Percentiles rank a stretch among this genome's conserved stretches.
Conservation (phyloP, 108 stramenopile species). For the Chaetoceros muelleri region DNA sequence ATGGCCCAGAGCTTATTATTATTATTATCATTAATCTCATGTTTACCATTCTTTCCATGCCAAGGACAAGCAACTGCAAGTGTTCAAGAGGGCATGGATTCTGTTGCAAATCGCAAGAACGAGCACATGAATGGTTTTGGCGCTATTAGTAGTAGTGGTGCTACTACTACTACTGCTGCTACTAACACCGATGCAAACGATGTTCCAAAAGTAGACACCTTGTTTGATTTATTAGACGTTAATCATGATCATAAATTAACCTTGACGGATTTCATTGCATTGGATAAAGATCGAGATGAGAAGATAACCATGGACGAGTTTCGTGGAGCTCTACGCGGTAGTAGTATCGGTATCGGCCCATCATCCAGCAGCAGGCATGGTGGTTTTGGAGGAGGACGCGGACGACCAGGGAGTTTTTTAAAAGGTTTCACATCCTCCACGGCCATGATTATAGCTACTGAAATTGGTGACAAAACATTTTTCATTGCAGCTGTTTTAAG, state of each 20-base stretch:
- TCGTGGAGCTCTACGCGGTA: not conserved
- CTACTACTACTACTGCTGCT: too few species aligned
- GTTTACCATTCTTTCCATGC: too few species aligned
- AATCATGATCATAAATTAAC: not conserved
- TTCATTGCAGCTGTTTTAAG: slow-evolving; percentile 98
- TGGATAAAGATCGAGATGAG: not conserved
- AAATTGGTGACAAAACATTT: slow-evolving; percentile 99
- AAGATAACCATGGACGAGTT: not conserved
- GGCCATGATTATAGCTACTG: slow-evolving; percentile 95
- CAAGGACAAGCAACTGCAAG: too few species aligned
- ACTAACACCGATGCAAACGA: not conserved
- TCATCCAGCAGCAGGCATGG: too few species aligned
- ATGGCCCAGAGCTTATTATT: too few species aligned
- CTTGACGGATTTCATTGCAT: not conserved
- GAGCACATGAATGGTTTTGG: too few species aligned
- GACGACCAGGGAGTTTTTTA: slow-evolving; percentile 24
- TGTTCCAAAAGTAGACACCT: not conserved
- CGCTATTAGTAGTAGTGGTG: too few species aligned
- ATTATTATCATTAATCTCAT: too few species aligned
- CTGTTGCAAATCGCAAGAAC: too few species aligned
- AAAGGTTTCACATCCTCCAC: slow-evolving; percentile 62
- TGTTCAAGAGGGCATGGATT: too few species aligned
- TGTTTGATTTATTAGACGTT: not conserved
- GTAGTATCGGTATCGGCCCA: too few species aligned
- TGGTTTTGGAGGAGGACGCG: too few species aligned